Conservation (phyloP, 345 rosid species). For the Salix purpurea region DNA sequence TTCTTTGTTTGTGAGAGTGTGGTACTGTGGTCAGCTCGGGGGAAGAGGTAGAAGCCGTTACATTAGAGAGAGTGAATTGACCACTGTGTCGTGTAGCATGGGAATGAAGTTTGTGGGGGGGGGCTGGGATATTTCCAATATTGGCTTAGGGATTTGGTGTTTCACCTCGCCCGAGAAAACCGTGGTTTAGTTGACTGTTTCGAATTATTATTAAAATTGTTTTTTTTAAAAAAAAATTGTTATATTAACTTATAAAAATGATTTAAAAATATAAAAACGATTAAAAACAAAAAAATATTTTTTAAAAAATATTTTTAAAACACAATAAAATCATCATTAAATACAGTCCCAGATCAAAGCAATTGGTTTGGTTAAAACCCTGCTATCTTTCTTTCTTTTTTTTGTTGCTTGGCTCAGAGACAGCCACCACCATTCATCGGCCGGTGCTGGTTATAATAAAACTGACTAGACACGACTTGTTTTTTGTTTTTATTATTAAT, state of each 20-base stretch:
- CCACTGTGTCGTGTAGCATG: neutral
- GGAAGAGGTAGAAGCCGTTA: slow-evolving; percentile 10
- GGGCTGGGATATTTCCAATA: slow-evolving; percentile 20
- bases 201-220: too few relatives aligned
- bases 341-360: slow-evolving; percentile 30
- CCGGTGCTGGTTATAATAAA: neutral
- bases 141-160: slow-evolving; percentile 34
- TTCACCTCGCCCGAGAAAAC: slow-evolving; percentile 72
- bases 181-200: slow-evolving; percentile 45
- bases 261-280: too few relatives aligned
- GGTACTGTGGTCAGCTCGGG: neutral
- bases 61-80: neutral
- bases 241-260: too few relatives aligned
- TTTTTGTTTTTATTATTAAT: too few relatives aligned
- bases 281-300: too few relatives aligned
- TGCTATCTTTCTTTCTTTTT: neutral
- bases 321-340: too few relatives aligned
- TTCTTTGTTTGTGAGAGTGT: neutral
- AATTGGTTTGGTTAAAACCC: slow-evolving; percentile 1
- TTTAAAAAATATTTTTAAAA: too few relatives aligned
- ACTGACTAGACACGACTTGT: neutral
- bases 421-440: neutral
- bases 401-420: neutral
- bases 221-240: too few relatives aligned
- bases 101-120: too few relatives aligned